A percentile compares a stretch with the other conserved stretches of the same genome.
Conservation (phyloP, 768 basidiomycete genomes). For the Steccherinum ochraceum region DNA sequence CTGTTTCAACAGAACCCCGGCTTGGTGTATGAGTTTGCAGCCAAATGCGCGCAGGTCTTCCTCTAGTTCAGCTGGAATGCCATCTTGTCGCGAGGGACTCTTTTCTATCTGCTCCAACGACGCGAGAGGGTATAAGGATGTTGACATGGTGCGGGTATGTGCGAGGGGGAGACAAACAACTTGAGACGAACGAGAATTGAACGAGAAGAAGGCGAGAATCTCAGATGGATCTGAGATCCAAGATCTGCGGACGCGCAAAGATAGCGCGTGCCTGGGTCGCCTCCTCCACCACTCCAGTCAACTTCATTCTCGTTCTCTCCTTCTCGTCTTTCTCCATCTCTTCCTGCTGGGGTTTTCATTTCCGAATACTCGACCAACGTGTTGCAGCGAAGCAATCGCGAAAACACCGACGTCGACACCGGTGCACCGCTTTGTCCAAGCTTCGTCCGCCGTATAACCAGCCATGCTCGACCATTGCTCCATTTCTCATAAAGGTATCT, state of each 20-base stretch:
- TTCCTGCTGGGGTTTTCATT: no score
- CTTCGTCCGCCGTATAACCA: constrained; percentile 28
- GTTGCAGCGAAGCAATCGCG: neutral
- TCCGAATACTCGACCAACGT: no score
- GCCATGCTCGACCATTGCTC: constrained; percentile 15
- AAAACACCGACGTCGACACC: neutral
- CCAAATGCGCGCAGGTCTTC: constrained; percentile 87
- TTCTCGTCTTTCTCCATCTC: neutral
- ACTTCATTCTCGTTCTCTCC: neutral
- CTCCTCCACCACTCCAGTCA: neutral
- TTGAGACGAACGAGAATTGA: no score
- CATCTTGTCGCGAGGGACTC: constrained; percentile 79
- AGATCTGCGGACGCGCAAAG: no score
- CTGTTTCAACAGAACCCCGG: constrained; percentile 88
- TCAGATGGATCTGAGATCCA: neutral
- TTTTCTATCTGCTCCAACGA: constrained; percentile 70
- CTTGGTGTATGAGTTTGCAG: constrained; percentile 92
- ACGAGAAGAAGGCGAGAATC: neutral
- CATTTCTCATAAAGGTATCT: constrained; percentile 12
- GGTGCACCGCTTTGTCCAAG: constrained; percentile 18
- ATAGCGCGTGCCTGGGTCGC: no score
- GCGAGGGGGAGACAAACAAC: no score
- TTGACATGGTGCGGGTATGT: constrained; percentile 13
- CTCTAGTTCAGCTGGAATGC: constrained; percentile 75
- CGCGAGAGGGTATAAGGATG: constrained; percentile 69